These are phyloP conservation scores for Singerocomus rubriflavus DNA, from an alignment of 1,284 basidiomycete species.

Conservation along the genomic window DNA sequence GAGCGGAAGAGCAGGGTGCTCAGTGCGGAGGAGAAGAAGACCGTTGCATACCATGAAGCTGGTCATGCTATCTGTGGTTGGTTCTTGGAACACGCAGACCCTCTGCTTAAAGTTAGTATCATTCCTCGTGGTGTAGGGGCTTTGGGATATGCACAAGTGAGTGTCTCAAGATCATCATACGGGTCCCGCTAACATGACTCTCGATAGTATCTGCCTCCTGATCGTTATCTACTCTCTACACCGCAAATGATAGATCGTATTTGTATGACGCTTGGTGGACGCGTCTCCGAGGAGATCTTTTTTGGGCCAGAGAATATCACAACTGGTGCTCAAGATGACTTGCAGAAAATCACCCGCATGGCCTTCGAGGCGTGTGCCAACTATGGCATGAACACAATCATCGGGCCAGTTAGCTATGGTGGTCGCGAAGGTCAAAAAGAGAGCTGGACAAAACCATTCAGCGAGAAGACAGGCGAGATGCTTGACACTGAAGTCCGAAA, in stretches of 20 bases:
- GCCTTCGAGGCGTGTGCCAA: conserved; percentile 94
- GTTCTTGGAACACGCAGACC: conserved; percentile 97
- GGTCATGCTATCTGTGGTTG: conserved; percentile 98
- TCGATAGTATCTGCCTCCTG: conserved; percentile 85
- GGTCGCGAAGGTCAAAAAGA: conserved; percentile 81
- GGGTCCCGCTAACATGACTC: conserved; percentile 9
- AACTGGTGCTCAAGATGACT: conserved; percentile 95
- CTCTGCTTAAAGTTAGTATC: conserved; percentile 96
- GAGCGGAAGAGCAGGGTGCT: conserved; percentile 95
- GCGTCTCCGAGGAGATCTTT: conserved; percentile 98
- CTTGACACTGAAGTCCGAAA: conserved; percentile 90
- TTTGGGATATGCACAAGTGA: conserved; percentile 91
- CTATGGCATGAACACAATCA: conserved; percentile 93
- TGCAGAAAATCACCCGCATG: conserved; percentile 98
- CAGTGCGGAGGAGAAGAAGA: conserved; percentile 96
- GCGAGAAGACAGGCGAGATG: conserved; percentile 94
- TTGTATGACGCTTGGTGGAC: conserved; percentile 99
- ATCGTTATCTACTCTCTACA: conserved; percentile 93
- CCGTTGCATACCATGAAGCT: conserved; percentile 98
- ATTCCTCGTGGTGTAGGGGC: conserved; percentile 96
- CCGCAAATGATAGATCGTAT: conserved; percentile 95
- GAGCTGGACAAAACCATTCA: conserved; percentile 95
- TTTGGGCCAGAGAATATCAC: conserved; percentile 93
- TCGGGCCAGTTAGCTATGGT: conserved; percentile 96
- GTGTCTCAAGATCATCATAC: conserved; percentile 17